Percentiles rank a stretch among this genome's conserved stretches.
These are phyloP conservation scores for Boletus rex-veris DNA, from an alignment of 768 basidiomycete genomes.

Conservation along the genomic window DNA sequence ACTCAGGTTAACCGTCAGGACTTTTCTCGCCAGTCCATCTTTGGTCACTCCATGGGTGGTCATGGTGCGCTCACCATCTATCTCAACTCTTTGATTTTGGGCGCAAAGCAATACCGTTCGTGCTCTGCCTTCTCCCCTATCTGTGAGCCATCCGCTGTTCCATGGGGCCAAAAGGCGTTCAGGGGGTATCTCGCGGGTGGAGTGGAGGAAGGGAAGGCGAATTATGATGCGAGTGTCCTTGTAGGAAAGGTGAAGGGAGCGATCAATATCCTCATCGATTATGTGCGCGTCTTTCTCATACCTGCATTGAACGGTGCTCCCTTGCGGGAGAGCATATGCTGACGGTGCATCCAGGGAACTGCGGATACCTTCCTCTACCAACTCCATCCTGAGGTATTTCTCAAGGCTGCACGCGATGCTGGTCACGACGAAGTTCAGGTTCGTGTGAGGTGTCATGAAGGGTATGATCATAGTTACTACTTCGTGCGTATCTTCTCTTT, in stretches of 20 bases:
- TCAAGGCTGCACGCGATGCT: constrained; percentile 68
- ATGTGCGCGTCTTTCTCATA: constrained; percentile 44
- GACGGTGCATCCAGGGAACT: constrained; percentile 52
- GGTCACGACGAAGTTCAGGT: constrained; percentile 76
- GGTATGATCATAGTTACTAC: constrained; percentile 88
- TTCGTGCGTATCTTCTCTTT: constrained; percentile 49
- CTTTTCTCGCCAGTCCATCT: constrained; percentile 77
- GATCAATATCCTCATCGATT: constrained; percentile 82
- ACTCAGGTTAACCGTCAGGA: constrained; percentile 49
- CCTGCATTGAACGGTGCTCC: not conserved
- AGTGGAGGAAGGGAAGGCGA: constrained; percentile 63
- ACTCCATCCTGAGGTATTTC: constrained; percentile 86
- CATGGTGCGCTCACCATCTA: constrained; percentile 93
- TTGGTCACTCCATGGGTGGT: constrained; percentile 98
- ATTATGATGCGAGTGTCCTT: constrained; percentile 85
- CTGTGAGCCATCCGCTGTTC: constrained; percentile 78
- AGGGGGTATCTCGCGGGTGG: constrained; percentile 77
- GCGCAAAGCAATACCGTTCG: constrained; percentile 70
- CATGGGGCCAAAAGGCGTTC: constrained; percentile 95
- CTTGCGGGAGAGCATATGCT: not conserved
- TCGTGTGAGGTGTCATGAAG: constrained; percentile 72
- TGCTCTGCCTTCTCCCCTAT: constrained; percentile 88
- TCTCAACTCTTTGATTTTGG: constrained; percentile 55
- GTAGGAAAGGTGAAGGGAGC: constrained; percentile 59
- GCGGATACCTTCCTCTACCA: constrained; percentile 84